Evolutionary conservation across 2,329 filamentous ascomycete species (phyloP), one percentile per base, ranked within the genome.

Genomic region (Leptographium flavum): DNA sequence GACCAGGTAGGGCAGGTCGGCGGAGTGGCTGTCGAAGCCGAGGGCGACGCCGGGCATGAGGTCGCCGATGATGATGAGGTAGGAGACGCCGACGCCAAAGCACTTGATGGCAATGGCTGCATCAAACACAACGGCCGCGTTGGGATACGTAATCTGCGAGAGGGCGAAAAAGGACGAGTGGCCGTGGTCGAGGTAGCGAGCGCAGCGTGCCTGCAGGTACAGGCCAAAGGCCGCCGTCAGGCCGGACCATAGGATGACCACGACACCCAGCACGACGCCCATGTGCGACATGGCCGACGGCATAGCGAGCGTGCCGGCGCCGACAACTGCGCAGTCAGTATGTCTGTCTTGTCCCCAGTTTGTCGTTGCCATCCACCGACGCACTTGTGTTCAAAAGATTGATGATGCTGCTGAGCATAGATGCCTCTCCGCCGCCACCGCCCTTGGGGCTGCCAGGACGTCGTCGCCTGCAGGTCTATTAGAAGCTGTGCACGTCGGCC

Each of bases 61-160:
- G 60, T 98, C 92, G 42, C 92, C 92, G 54, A 98, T 96, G 57
- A 98, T 96, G 58, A 98, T 98, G 56, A 98, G 76, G 65, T 98
- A 98, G 55, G 87, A 95, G 48, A 96, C 86, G 21, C 85, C 92
- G 10, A 98, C 92, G 32, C 92, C 92, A 59, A 98, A 98, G 63
- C 92, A 98, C 62, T 98, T 98, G 58, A 98, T 79, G 13, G 90
- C 87, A 59, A 98, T 98, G 6, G 92, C 92, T 7, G 82, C 81
- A 64, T 98, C 92, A 61, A 98, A 98, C 39, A 96, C 72, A 39
- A 98, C 87, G 9, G 92, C 86, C 3, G 90, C 87, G 60, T 94
- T 94, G 1, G 92, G 92, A 57, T 96, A 98, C 5, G 92, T 96
- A 51, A 98, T 77, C 61, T 98, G 90, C 14, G 87, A 94, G 15